Evolutionary conservation across 257 asterid species (phyloP).

Genomic region (Penstemon newberryi): DNA sequence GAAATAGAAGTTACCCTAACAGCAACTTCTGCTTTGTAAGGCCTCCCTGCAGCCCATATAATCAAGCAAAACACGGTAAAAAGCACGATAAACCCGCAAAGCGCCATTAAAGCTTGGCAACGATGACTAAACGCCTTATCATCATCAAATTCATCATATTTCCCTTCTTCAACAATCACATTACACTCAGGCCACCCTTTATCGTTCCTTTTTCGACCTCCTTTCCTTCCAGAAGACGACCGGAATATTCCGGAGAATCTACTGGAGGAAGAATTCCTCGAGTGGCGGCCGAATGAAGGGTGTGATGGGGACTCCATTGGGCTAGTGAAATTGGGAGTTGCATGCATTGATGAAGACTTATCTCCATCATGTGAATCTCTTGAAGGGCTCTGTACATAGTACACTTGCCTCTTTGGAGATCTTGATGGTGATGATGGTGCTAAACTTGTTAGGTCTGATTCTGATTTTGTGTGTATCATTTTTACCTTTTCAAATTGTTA

Average conservation of each 20-base stretch:
- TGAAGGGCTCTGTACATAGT: slow-evolving; percentile 96
- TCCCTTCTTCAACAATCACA: slow-evolving; percentile 88
- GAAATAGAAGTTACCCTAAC: slow-evolving; percentile 52
- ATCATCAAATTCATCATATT: slow-evolving; percentile 71
- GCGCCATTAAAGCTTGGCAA: slow-evolving; percentile 72
- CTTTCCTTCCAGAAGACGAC: slow-evolving; percentile 83
- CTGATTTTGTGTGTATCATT: slow-evolving; percentile 87
- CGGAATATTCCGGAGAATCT: slow-evolving; percentile 92
- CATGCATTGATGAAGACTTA: slow-evolving; percentile 79
- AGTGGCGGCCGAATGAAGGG: slow-evolving; percentile 92
- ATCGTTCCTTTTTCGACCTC: slow-evolving; percentile 70
- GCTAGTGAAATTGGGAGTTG: slow-evolving; percentile 81
- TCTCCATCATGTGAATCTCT: slow-evolving; percentile 94
- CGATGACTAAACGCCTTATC: slow-evolving; percentile 60
- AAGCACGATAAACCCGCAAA: slow-evolving; percentile 62
- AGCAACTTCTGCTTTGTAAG: slow-evolving; percentile 57
- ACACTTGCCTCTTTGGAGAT: slow-evolving; percentile 80
- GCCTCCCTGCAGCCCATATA: slow-evolving; percentile 92
- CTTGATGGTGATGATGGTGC: slow-evolving; percentile 96
- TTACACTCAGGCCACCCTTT: slow-evolving; percentile 98
- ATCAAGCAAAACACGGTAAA: slow-evolving; percentile 83
- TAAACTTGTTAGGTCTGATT: slow-evolving; percentile 84
- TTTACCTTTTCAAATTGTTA: slow-evolving; percentile 16
- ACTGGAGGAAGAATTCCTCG: slow-evolving; percentile 88
- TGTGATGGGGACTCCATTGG: slow-evolving; percentile 98